Percentiles rank a stretch among this genome's conserved stretches.
These are phyloP conservation scores for Phylloporus sp. DNA, from an alignment of 768 basidiomycete species.

Conservation along the genomic window DNA sequence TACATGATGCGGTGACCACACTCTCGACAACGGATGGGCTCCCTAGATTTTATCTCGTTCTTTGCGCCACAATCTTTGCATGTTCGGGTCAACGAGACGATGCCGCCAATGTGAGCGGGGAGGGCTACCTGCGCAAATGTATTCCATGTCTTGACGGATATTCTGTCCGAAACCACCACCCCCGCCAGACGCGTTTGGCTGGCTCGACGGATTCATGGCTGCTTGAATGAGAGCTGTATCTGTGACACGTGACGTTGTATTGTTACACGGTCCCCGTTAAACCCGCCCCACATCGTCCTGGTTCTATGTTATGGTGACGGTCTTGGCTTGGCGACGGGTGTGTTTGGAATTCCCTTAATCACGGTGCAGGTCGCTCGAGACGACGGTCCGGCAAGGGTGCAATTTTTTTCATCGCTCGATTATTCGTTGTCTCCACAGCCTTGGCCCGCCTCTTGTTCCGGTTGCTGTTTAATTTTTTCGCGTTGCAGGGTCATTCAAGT, in stretches of 20 bases:
- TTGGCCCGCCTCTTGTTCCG: background rate
- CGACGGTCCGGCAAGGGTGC: conserved; percentile 1
- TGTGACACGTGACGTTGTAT: conserved; percentile 14
- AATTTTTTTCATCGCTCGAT: background rate
- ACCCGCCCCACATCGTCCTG: background rate
- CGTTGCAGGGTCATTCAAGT: background rate
- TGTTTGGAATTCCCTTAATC: conserved; percentile 16
- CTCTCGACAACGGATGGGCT: conserved; percentile 93
- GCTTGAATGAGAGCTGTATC: background rate
- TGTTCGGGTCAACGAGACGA: conserved; percentile 11
- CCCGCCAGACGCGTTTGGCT: conserved; percentile 30
- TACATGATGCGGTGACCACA: conserved; percentile 99
- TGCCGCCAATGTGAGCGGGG: background rate
- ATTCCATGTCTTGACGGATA: conserved; percentile 69
- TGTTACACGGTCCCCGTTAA: conserved; percentile 7
- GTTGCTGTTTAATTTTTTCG: background rate
- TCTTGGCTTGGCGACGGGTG: conserved; percentile 14
- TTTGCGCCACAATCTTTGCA: conserved; percentile 81
- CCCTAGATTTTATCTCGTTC: conserved; percentile 85
- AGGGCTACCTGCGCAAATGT: conserved; percentile 73
- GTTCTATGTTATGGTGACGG: background rate
- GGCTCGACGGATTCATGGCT: conserved; percentile 38
- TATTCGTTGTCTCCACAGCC: background rate
- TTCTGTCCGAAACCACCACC: conserved; percentile 33
- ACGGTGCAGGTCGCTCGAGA: conserved; percentile 12